Evolutionary conservation across 345 rosid genomes (phyloP).

Genomic region (Litchi chinensis): DNA sequence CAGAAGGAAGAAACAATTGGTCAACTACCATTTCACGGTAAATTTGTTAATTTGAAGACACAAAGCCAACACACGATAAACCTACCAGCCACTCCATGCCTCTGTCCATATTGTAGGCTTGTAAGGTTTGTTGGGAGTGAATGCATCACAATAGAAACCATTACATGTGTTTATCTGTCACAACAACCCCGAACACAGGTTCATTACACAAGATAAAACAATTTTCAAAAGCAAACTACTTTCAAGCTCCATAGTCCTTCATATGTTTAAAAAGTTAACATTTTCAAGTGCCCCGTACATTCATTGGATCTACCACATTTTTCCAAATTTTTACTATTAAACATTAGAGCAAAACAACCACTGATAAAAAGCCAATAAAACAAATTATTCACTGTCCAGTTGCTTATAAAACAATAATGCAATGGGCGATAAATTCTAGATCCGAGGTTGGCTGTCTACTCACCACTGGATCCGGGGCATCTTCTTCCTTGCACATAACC

Average conservation of each 20-base stretch:
- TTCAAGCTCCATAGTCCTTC: not conserved
- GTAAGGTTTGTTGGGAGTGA: constrained; percentile 92
- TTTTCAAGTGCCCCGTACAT: not conserved
- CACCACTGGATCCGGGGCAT: constrained; percentile 99
- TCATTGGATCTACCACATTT: not conserved
- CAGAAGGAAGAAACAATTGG: not conserved
- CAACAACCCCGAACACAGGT: not conserved
- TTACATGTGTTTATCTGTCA: constrained; percentile 96
- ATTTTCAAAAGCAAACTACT: not conserved
- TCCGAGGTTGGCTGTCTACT: constrained; percentile 15
- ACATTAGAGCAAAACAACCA: not conserved
- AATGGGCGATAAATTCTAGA: not conserved
- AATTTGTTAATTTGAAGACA: constrained; percentile 6
- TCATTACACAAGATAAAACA: constrained; percentile 21
- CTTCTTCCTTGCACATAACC: constrained; percentile 99
- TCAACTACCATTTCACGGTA: not conserved
- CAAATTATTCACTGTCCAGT: not conserved
- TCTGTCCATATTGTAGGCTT: constrained; percentile 98
- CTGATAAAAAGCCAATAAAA: not conserved
- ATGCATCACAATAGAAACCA: constrained; percentile 97
- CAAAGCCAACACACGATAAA: constrained; percentile 13
- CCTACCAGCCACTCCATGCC: constrained; percentile 99
- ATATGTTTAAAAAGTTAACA: not conserved
- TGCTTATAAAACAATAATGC: not conserved
- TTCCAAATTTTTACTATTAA: not conserved